These are phyloP conservation scores for Aureobasidium vineae DNA, from an alignment of 2,329 filamentous ascomycete species.

Conservation along the genomic window DNA sequence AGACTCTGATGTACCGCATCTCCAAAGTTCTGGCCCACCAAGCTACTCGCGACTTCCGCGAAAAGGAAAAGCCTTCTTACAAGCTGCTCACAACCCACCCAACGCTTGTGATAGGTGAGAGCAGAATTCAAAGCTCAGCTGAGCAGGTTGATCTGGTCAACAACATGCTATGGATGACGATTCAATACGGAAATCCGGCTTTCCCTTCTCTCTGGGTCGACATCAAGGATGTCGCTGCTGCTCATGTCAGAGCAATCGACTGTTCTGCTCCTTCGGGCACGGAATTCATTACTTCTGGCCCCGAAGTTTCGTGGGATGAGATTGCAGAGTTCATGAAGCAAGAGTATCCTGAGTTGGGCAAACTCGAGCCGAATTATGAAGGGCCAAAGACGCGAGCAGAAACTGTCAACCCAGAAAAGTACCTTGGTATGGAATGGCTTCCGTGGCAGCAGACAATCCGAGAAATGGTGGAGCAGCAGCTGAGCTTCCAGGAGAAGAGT, in stretches of 20 bases:
- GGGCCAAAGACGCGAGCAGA: neutral
- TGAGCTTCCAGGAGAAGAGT: neutral
- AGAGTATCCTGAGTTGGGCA: conserved; percentile 30
- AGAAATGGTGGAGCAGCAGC: conserved; percentile 3
- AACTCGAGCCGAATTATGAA: conserved; percentile 16
- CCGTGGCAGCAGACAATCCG: neutral
- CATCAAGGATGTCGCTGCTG: conserved; percentile 35
- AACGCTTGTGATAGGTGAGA: conserved; percentile 33
- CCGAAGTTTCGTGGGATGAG: conserved; percentile 29
- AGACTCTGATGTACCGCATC: conserved; percentile 29
- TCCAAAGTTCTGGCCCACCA: conserved; percentile 36
- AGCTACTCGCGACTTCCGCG: conserved; percentile 32
- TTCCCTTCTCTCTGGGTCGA: conserved; percentile 31
- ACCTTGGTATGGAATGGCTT: conserved; percentile 5
- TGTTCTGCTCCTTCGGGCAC: conserved; percentile 27
- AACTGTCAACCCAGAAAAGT: neutral
- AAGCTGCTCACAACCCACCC: conserved; percentile 35
- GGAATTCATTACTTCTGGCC: conserved; percentile 28
- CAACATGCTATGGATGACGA: conserved; percentile 27
- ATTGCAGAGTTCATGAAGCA: conserved; percentile 29
- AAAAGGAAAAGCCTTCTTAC: conserved; percentile 31
- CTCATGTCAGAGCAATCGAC: conserved; percentile 33
- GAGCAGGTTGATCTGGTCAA: conserved; percentile 32
- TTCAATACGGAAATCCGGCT: conserved; percentile 27
- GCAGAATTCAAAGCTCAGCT: conserved; percentile 30